Conservation (phyloP, 257 asterid genomes). For the Solanum bulbocastanum region DNA sequence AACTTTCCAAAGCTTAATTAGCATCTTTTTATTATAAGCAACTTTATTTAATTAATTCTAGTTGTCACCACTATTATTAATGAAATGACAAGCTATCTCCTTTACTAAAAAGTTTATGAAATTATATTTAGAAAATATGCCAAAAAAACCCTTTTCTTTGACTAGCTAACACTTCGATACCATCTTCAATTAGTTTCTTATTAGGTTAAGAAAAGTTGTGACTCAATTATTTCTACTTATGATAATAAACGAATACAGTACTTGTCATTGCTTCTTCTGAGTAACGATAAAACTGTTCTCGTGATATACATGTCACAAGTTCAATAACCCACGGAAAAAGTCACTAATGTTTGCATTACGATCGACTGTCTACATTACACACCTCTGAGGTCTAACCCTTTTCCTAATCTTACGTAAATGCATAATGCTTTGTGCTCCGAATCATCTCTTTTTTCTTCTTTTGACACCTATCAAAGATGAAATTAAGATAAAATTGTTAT, state of each 20-base stretch:
- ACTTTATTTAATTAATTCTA: background rate
- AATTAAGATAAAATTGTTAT: background rate
- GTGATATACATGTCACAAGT: background rate
- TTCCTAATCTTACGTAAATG: accelerated
- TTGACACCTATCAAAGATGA: constrained; percentile 7
- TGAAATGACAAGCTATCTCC: background rate
- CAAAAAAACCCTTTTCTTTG: background rate
- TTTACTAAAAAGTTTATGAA: background rate
- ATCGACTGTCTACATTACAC: background rate
- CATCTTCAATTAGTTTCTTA: background rate
- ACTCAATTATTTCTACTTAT: background rate
- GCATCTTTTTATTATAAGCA: background rate
- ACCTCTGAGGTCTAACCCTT: accelerated
- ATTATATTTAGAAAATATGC: background rate
- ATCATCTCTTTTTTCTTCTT: background rate
- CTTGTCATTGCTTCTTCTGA: background rate
- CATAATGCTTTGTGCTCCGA: background rate
- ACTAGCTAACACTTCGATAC: background rate
- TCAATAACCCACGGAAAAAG: accelerated
- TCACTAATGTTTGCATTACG: background rate
- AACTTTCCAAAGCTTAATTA: background rate
- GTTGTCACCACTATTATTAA: background rate
- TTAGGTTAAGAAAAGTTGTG: background rate
- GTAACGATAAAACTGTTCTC: background rate
- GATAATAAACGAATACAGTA: background rate